phyloP scores from a whole-genome alignment of 768 basidiomycete species.

The Auriscalpium vulgare region DNA sequence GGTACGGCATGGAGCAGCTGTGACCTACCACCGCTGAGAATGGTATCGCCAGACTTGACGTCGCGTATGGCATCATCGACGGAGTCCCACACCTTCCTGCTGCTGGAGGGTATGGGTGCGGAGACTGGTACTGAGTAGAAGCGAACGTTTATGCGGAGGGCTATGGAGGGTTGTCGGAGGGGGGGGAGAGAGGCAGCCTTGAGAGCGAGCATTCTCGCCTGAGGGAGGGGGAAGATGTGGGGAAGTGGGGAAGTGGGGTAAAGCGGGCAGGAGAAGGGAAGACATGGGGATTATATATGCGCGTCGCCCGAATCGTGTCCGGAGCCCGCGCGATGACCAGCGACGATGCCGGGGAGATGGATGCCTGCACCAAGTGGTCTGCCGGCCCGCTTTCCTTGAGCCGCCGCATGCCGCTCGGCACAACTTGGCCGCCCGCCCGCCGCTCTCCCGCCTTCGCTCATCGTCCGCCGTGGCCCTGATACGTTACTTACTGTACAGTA shows the following conservation, averaged over 20 bases:
- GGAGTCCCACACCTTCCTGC: constrained; percentile 61
- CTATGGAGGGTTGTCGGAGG: constrained; percentile 12
- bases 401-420: too few relatives aligned
- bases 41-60: constrained; percentile 67
- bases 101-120: constrained; percentile 25
- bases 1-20: too few relatives aligned
- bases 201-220: constrained; percentile 10
- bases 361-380: too few relatives aligned
- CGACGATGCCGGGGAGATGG: too few relatives aligned
- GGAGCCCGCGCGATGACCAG: too few relatives aligned
- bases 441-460: too few relatives aligned
- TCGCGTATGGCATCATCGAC: constrained; percentile 77
- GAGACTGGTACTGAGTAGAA: constrained; percentile 19
- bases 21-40: constrained; percentile 71
- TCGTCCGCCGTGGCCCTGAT: too few relatives aligned
- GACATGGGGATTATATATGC: not conserved
- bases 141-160: constrained; percentile 13
- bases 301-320: not conserved
- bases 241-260: constrained; percentile 4
- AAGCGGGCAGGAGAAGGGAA: not conserved
- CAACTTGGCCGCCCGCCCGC: too few relatives aligned
- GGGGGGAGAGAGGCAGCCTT: constrained; percentile 6
- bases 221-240: not conserved
- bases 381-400: too few relatives aligned
- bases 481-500: too few relatives aligned